Conservation (phyloP, 116 monocot species). For the Phalaenopsis hybrid region DNA sequence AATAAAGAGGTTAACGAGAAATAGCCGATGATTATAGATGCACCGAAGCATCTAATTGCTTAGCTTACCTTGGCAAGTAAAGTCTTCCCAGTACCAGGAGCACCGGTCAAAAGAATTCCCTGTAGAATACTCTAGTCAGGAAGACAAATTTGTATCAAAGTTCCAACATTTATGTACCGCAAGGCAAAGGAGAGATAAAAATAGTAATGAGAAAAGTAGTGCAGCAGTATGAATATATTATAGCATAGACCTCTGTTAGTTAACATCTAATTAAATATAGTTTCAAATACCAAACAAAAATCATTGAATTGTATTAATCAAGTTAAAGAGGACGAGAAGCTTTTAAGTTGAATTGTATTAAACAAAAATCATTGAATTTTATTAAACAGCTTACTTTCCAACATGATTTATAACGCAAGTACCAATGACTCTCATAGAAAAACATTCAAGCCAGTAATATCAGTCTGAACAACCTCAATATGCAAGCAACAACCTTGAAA, state of each 20-base stretch:
- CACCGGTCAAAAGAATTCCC: slow-evolving; percentile 98
- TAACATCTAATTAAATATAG: neutral
- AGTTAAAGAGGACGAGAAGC: neutral
- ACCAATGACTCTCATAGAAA: neutral
- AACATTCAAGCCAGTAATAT: neutral
- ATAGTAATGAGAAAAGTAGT: neutral
- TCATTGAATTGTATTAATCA: neutral
- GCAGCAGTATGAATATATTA: neutral
- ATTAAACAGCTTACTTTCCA: neutral
- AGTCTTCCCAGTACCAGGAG: slow-evolving; percentile 97
- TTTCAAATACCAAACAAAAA: neutral
- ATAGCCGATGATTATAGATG: neutral
- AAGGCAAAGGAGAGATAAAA: neutral
- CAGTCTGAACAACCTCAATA: neutral
- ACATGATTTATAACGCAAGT: neutral
- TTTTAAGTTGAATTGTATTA: neutral
- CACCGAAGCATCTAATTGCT: too few relatives aligned
- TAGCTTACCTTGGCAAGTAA: slow-evolving; percentile 84
- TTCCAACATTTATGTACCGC: neutral
- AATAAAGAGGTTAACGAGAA: neutral
- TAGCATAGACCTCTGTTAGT: neutral
- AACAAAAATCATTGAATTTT: too few relatives aligned
- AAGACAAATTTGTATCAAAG: slow-evolving; percentile 1
- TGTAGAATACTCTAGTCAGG: slow-evolving; percentile 19
- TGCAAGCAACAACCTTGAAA: neutral